Percentiles rank a stretch among this genome's conserved stretches.
Conservation (phyloP, 768 basidiomycete genomes). For the Postia placenta region DNA sequence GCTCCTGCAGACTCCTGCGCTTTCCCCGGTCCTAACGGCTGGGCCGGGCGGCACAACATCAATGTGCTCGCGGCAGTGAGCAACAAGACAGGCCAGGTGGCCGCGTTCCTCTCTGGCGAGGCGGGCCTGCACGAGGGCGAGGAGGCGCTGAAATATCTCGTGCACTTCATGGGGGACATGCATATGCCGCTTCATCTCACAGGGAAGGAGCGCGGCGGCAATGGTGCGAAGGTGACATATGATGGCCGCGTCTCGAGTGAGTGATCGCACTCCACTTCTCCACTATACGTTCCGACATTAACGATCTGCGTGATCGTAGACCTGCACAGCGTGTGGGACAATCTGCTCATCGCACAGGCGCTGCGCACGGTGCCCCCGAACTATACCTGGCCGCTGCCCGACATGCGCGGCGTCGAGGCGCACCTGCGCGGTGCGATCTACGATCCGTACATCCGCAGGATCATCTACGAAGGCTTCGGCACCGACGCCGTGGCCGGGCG, state of each 20-base stretch:
- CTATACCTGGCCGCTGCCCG: slow-evolving; percentile 68
- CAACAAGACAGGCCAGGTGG: slow-evolving; percentile 58
- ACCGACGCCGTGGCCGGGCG: slow-evolving; percentile 26
- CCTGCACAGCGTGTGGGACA: slow-evolving; percentile 88
- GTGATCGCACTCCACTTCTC: slow-evolving; percentile 26
- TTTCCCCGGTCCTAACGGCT: slow-evolving; percentile 74
- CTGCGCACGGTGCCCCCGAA: slow-evolving; percentile 68
- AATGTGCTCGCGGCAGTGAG: slow-evolving; percentile 78
- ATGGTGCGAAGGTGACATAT: slow-evolving; percentile 69
- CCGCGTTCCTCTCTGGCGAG: slow-evolving; percentile 12
- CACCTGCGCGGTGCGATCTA: slow-evolving; percentile 75
- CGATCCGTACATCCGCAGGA: slow-evolving; percentile 79
- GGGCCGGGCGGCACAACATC: slow-evolving; percentile 46
- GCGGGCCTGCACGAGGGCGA: slow-evolving; percentile 16
- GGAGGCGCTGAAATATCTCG: slow-evolving; percentile 77
- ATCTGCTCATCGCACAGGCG: slow-evolving; percentile 72
- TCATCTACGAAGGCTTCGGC: slow-evolving; percentile 81
- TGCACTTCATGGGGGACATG: slow-evolving; percentile 92
- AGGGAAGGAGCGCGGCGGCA: slow-evolving; percentile 84
- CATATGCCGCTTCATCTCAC: slow-evolving; percentile 93
- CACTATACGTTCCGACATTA: neutral
- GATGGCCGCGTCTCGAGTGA: slow-evolving; percentile 66
- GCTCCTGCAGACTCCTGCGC: slow-evolving; percentile 69
- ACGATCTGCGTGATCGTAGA: slow-evolving; percentile 31
- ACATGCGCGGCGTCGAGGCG: slow-evolving; percentile 45